Evolutionary conservation across 768 basidiomycete genomes (phyloP), one percentile per base, ranked within the genome.

Genomic region (Psilocybe sp.): DNA sequence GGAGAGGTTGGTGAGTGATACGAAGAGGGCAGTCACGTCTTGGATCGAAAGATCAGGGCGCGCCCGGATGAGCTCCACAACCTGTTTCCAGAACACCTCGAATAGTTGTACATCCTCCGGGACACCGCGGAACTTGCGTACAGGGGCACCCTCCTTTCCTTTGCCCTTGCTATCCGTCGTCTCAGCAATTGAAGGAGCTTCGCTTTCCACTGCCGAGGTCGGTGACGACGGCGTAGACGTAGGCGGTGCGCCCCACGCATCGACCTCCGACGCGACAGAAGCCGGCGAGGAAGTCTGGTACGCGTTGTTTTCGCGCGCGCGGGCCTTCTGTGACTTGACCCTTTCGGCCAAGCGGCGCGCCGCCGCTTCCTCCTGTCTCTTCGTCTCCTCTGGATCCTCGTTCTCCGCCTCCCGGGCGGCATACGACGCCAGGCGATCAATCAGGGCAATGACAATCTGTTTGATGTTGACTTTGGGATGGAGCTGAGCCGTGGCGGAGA

Each of bases 391-490:
- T 0, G 95, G 93, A 58, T 92, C 87, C 64, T 98, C 97, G 58
- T 73, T 96, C 74, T 99, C 97, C 0, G 97, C 95, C 69, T 99
- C 97, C 2, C 96, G 82, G 1, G 97, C 96, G 40, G 97, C 97
- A 61, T 95, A 98, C 1, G 93, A 85, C 0, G 97, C 97, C 11
- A 99, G 75, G 12, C 96, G 84, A 69, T 99, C 97, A 58, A 99
- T 97, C 23, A 99, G 79, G 0, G 96, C 92, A 44, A 99, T 99
- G 48, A 98, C 97, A 57, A 99, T 98, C 55, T 89, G 81, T 70
- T 99, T 98, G 73, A 98, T 98, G 70, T 97, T 97, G 61, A 98
- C 97, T 64, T 96, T 92, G 44, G 95, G 94, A 64, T 99, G 97
- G 2, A 98, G 79, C 57, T 94, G 93, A 0, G 97, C 95, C 0